phyloP scores from a whole-genome alignment of 306 rosid genomes.

The Leucaena leucocephala region DNA sequence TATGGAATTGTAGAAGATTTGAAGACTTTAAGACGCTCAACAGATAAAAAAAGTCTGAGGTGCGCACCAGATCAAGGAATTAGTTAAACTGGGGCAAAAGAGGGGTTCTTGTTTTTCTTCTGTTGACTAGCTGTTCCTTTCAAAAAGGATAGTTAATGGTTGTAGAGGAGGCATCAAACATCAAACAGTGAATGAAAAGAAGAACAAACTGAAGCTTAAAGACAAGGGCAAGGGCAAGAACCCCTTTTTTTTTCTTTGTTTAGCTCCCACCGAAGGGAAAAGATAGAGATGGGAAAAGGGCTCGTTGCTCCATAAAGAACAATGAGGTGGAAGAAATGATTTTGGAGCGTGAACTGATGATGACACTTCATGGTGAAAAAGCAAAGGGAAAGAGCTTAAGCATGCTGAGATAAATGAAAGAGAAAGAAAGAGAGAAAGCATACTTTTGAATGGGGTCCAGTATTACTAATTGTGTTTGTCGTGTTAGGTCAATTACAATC shows the following conservation, averaged over 20 bases:
- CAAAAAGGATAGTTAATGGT: slow-evolving; percentile 42
- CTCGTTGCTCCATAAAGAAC: slow-evolving; percentile 35
- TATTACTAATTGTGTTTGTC: slow-evolving; percentile 56
- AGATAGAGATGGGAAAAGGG: slow-evolving; percentile 20
- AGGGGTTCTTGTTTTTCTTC: slow-evolving; percentile 43
- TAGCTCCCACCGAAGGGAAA: slow-evolving; percentile 29
- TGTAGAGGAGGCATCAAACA: slow-evolving; percentile 34
- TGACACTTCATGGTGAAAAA: slow-evolving; percentile 51
- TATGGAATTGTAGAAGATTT: slow-evolving; percentile 30
- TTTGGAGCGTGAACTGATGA: slow-evolving; percentile 69
- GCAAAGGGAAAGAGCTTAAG: slow-evolving; percentile 44
- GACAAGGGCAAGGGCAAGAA: slow-evolving; percentile 8
- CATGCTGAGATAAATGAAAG: slow-evolving; percentile 50
- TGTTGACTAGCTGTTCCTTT: slow-evolving; percentile 42
- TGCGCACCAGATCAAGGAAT: slow-evolving; percentile 1
- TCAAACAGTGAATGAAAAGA: slow-evolving; percentile 19
- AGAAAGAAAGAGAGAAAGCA: slow-evolving; percentile 31
- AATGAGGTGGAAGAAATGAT: slow-evolving; percentile 68
- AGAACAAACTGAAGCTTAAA: slow-evolving; percentile 19
- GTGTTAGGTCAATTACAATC: slow-evolving; percentile 35
- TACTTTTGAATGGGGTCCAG: slow-evolving; percentile 51
- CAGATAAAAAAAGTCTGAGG: slow-evolving; percentile 35
- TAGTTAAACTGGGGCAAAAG: slow-evolving; percentile 39
- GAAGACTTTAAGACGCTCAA: slow-evolving; percentile 38
- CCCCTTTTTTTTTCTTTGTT: not conserved